Percentiles rank a stretch among this genome's conserved stretches.
These are phyloP conservation scores for Adenanthera pavonina DNA, from an alignment of 306 rosid species.

Conservation along the genomic window DNA sequence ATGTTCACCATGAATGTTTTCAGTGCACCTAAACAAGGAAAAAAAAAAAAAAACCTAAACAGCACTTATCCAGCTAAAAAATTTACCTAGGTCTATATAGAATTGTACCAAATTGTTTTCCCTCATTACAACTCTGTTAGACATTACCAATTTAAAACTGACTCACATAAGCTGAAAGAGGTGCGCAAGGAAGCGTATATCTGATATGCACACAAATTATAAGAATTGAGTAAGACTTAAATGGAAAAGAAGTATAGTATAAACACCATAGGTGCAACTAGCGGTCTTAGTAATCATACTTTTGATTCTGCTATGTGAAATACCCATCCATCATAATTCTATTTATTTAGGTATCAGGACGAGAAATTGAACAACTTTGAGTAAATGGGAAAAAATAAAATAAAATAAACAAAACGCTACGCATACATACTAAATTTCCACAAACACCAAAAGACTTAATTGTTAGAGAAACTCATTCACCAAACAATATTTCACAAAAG, in stretches of 20 bases:
- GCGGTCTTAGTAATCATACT: not conserved
- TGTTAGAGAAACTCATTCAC: not conserved
- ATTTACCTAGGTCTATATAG: not conserved
- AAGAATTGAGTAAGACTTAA: not conserved
- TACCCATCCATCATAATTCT: not conserved
- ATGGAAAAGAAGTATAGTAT: not conserved
- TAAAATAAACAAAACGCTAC: not conserved
- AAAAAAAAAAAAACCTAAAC: not conserved
- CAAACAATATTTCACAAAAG: constrained; percentile 5
- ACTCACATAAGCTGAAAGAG: constrained; percentile 2
- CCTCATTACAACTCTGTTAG: not conserved
- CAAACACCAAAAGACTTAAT: not conserved
- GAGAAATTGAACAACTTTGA: constrained; percentile 4
- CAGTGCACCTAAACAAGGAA: not conserved
- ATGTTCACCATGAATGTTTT: not conserved
- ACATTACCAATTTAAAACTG: constrained; percentile 13
- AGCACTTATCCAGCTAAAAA: not conserved
- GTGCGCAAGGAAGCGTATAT: not conserved
- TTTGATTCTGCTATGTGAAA: not conserved
- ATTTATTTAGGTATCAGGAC: not conserved
- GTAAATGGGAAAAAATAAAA: not conserved
- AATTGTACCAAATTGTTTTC: constrained; percentile 3
- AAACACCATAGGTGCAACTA: constrained; percentile 13
- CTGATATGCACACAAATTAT: not conserved
- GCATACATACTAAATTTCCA: not conserved